A percentile compares a stretch with the other conserved stretches of the same genome.
phyloP scores from a whole-genome alignment of 179 eudicot species.

The Drosera spatulata region DNA sequence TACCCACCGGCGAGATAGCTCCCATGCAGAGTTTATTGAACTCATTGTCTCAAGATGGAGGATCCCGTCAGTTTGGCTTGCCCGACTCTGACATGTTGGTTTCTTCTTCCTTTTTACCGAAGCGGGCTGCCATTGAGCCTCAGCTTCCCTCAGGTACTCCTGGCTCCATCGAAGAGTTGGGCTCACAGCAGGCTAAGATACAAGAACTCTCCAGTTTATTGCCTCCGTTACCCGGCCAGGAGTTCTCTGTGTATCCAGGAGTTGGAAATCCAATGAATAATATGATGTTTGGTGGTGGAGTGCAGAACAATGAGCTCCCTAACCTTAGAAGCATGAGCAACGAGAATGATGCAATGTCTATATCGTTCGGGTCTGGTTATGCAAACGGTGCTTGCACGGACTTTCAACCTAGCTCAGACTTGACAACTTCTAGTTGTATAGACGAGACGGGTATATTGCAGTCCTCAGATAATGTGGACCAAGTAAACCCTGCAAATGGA shows the following conservation, averaged over 20 bases:
- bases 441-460: constrained; percentile 8
- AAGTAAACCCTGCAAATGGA: constrained; percentile 8
- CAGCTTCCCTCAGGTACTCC: constrained; percentile 16
- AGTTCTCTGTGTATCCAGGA: constrained; percentile 33
- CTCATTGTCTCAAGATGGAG: constrained; percentile 36
- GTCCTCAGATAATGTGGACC: constrained; percentile 9
- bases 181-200: constrained; percentile 16
- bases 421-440: constrained; percentile 10
- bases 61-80: constrained; percentile 34
- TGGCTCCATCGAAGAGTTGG: constrained; percentile 22
- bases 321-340: constrained; percentile 16
- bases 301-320: constrained; percentile 24
- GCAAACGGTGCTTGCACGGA: constrained; percentile 7
- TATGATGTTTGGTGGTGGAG: constrained; percentile 39
- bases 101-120: constrained; percentile 40
- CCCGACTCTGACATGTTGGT: constrained; percentile 22
- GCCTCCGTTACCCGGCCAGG: constrained; percentile 58
- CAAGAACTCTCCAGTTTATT: constrained; percentile 22
- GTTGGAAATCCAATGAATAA: constrained; percentile 26
- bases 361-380: constrained; percentile 1
- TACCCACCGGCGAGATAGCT: constrained; percentile 18
- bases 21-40: constrained; percentile 31
- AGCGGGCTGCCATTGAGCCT: constrained; percentile 29
- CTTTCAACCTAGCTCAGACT: constrained; percentile 1
- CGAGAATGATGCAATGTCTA: constrained; percentile 35